Percentiles rank a stretch among this genome's conserved stretches.
Conservation (phyloP, 108 stramenopile species). For the Bacterosira constricta region DNA sequence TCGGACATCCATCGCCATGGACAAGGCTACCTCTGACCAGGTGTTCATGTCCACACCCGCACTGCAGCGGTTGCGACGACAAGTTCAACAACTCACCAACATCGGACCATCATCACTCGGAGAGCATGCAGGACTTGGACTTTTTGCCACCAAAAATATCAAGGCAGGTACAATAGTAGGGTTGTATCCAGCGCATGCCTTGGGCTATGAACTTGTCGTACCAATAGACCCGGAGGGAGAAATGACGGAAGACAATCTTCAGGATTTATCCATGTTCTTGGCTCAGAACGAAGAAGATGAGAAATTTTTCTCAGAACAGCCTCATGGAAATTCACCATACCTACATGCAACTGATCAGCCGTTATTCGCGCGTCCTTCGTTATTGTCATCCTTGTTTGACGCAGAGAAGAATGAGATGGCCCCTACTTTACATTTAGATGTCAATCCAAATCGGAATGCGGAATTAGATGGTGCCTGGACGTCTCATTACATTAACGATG, state of each 20-base stretch:
- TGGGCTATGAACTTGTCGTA: constrained; percentile 37
- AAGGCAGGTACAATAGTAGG: constrained; percentile 46
- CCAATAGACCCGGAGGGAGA: too few relatives aligned
- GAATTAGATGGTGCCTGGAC: constrained; percentile 34
- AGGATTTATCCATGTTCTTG: constrained; percentile 32
- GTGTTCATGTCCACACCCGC: constrained; percentile 24
- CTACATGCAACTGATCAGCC: constrained; percentile 54
- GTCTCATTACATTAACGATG: constrained; percentile 57
- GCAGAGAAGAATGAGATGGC: constrained; percentile 19
- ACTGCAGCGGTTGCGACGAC: constrained; percentile 27
- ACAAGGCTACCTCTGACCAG: constrained; percentile 30
- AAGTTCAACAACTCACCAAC: constrained; percentile 23
- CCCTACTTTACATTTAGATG: constrained; percentile 50
- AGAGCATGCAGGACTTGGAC: constrained; percentile 45
- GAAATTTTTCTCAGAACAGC: constrained; percentile 27
- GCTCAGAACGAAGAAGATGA: constrained; percentile 13
- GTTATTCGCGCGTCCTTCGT: constrained; percentile 34
- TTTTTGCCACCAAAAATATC: constrained; percentile 57
- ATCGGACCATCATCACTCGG: constrained; percentile 29
- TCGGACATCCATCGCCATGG: constrained; percentile 10
- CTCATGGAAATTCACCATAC: constrained; percentile 37
- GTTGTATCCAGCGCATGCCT: constrained; percentile 55
- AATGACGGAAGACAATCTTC: too few relatives aligned
- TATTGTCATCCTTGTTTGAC: constrained; percentile 15
- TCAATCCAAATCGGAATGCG: constrained; percentile 44